Percentiles rank a stretch among this genome's conserved stretches.
These are phyloP conservation scores for Colletotrichum abscissum DNA, from an alignment of 2,329 filamentous ascomycete genomes.

Conservation along the genomic window DNA sequence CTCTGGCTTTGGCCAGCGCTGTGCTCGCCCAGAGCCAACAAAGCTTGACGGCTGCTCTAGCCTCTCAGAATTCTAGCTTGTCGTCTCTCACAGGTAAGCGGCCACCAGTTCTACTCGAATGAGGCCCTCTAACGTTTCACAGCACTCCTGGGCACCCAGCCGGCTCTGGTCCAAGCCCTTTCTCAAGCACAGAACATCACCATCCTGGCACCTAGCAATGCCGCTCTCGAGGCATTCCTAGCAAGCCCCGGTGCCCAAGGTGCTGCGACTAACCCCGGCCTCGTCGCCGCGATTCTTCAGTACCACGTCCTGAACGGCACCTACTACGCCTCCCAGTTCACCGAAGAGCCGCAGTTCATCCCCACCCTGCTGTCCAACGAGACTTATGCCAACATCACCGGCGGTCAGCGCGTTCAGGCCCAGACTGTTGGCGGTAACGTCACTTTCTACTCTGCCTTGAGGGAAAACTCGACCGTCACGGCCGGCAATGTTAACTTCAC, in stretches of 20 bases:
- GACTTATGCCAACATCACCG: constrained; percentile 67
- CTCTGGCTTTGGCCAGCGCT: constrained; percentile 38
- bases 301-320: constrained; percentile 69
- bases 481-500: constrained; percentile 63
- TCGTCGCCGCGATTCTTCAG: constrained; percentile 55
- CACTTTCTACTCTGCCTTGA: constrained; percentile 63
- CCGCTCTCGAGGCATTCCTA: constrained; percentile 53
- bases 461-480: constrained; percentile 59
- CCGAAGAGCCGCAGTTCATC: constrained; percentile 46
- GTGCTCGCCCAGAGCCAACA: constrained; percentile 35
- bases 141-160: constrained; percentile 40
- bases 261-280: constrained; percentile 36
- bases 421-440: constrained; percentile 53
- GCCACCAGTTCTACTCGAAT: not conserved
- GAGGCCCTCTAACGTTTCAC: not conserved
- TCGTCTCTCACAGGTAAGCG: constrained; percentile 40
- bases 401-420: constrained; percentile 67
- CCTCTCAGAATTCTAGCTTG: constrained; percentile 42
- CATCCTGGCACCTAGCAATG: constrained; percentile 65
- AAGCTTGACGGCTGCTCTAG: constrained; percentile 40
- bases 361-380: constrained; percentile 59
- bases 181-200: constrained; percentile 58
- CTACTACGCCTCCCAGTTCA: constrained; percentile 45
- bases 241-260: constrained; percentile 42
- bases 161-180: constrained; percentile 26